Percentiles rank a stretch among this genome's conserved stretches.
phyloP scores from a whole-genome alignment of 352 stramenopile species.

The Peronospora tabacina region DNA sequence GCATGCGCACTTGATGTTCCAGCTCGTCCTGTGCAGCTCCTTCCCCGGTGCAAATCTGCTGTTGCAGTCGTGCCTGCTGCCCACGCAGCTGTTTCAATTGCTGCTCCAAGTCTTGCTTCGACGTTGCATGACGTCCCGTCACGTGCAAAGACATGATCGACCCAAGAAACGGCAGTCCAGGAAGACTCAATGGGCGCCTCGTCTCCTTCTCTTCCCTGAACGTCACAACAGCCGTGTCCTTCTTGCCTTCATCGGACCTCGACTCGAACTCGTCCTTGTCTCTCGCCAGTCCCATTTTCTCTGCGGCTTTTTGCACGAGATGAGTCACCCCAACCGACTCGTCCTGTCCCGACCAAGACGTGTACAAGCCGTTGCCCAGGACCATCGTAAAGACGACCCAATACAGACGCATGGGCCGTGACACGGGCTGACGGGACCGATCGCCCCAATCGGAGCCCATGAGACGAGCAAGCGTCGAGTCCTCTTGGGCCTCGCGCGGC shows the following conservation, averaged over 20 bases:
- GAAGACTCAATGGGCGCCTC: constrained; percentile 15
- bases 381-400: constrained; percentile 57
- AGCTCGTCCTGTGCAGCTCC: constrained; percentile 28
- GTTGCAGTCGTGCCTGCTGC: constrained; percentile 28
- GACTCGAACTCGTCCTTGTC: constrained; percentile 40
- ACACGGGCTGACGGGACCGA: constrained; percentile 53
- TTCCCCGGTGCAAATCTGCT: constrained; percentile 17
- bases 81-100: constrained; percentile 32
- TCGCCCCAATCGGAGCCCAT: constrained; percentile 74
- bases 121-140: constrained; percentile 14
- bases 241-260: constrained; percentile 17
- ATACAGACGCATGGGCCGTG: constrained; percentile 63
- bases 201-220: constrained; percentile 8
- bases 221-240: constrained; percentile 1
- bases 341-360: constrained; percentile 45
- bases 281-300: constrained; percentile 40
- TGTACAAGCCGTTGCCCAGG: constrained; percentile 53
- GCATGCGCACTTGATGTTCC: constrained; percentile 42
- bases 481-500: constrained; percentile 41
- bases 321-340: constrained; percentile 50
- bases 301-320: constrained; percentile 44
- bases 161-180: constrained; percentile 33
- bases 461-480: constrained; percentile 54
- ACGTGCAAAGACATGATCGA: constrained; percentile 12
- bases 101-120: constrained; percentile 38